These are phyloP conservation scores for Populus alba DNA, from an alignment of 345 rosid species.

Conservation along the genomic window DNA sequence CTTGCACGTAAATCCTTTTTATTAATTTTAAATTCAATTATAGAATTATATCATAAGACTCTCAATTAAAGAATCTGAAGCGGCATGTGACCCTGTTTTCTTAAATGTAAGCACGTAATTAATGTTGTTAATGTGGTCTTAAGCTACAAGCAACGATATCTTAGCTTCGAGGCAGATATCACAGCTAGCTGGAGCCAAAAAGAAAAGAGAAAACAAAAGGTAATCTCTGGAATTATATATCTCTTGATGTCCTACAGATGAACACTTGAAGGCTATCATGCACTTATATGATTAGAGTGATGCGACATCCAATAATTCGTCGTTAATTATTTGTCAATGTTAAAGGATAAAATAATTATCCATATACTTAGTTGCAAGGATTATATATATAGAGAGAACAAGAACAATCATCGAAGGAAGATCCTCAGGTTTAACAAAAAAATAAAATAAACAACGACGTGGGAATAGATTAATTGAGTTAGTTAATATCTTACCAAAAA, in stretches of 20 bases:
- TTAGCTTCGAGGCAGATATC: neutral
- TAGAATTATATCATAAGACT: too few relatives aligned
- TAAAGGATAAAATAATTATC: neutral
- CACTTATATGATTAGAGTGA: neutral
- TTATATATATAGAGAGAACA: too few relatives aligned
- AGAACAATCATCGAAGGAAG: too few relatives aligned
- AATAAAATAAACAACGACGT: neutral
- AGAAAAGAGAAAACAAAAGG: neutral
- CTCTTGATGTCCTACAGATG: neutral
- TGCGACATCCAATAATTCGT: neutral
- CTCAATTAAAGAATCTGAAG: neutral
- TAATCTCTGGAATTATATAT: neutral
- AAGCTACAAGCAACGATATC: neutral
- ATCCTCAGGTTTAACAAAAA: neutral
- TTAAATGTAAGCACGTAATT: neutral
- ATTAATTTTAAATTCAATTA: too few relatives aligned
- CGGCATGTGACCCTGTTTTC: neutral
- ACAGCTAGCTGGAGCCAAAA: neutral
- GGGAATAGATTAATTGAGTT: neutral
- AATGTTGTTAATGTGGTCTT: neutral
- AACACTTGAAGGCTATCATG: neutral
- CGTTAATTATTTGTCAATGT: neutral
- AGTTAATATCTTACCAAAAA: slow-evolving; percentile 20
- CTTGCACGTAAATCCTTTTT: too few relatives aligned
- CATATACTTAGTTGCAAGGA: neutral